Percentiles rank a stretch among this genome's conserved stretches.
Conservation (phyloP, 805 yeast species). For the Barnettozyma populi region DNA sequence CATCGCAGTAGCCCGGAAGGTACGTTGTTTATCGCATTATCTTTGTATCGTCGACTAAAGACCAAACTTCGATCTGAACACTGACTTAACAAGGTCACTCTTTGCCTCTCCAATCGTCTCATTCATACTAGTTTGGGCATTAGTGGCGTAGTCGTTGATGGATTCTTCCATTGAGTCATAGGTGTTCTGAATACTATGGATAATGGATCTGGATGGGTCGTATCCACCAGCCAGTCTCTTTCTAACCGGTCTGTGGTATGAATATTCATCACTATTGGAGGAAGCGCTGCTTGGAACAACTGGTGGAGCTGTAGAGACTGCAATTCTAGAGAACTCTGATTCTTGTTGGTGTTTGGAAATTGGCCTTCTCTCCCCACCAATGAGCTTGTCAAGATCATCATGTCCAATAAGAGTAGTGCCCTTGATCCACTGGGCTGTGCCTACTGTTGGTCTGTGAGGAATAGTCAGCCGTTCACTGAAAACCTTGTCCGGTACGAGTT, state of each 20-base stretch:
- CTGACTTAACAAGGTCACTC: constrained; percentile 43
- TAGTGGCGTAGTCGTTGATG: constrained; percentile 52
- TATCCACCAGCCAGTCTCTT: constrained; percentile 32
- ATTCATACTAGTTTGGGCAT: constrained; percentile 46
- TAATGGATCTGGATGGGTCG: constrained; percentile 34
- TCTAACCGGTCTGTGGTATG: constrained; percentile 46
- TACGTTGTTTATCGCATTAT: too few relatives aligned
- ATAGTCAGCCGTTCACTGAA: constrained; percentile 64
- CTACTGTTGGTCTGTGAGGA: constrained; percentile 76
- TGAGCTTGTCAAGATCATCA: constrained; percentile 55
- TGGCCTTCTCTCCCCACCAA: constrained; percentile 74
- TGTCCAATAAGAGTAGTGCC: constrained; percentile 61
- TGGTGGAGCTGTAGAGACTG: constrained; percentile 20
- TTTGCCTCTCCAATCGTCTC: constrained; percentile 47
- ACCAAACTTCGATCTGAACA: constrained; percentile 51
- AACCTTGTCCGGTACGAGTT: constrained; percentile 44
- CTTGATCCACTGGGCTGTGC: constrained; percentile 80
- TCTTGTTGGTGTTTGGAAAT: constrained; percentile 60
- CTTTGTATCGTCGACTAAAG: background rate
- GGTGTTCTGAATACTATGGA: constrained; percentile 45
- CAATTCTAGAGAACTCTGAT: constrained; percentile 47
- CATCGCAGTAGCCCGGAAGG: too few relatives aligned
- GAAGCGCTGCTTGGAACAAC: background rate
- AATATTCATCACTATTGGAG: constrained; percentile 22
- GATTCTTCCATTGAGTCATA: constrained; percentile 49